A percentile compares a stretch with the other conserved stretches of the same genome.
Conservation (phyloP, 176 grass and related monocot genomes). For the Juncus effusus region DNA sequence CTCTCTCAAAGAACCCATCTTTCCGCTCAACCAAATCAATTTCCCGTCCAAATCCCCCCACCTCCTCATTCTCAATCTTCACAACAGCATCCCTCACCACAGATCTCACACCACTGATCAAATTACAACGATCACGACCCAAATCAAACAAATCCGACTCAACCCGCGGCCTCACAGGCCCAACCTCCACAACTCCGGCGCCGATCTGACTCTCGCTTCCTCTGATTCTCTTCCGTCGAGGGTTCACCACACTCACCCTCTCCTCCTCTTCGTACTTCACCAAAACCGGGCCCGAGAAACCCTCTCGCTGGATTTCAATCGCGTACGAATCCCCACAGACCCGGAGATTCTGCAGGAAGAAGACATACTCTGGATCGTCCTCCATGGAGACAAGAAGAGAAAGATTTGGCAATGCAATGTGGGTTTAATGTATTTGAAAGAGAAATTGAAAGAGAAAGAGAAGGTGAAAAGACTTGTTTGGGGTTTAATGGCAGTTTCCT, state of each 20-base stretch:
- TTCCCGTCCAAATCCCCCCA: neutral
- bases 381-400: conserved; percentile 14
- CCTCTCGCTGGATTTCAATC: conserved; percentile 32
- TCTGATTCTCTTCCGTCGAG: neutral
- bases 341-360: conserved; percentile 52
- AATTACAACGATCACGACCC: neutral
- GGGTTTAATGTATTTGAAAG: conserved; percentile 1
- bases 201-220: neutral
- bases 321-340: conserved; percentile 44
- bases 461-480: neutral
- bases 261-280: conserved; percentile 41
- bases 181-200: neutral
- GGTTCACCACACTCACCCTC: neutral
- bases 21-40: neutral
- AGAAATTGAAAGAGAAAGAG: conserved; percentile 6
- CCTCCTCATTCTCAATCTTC: neutral
- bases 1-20: neutral
- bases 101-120: conserved; percentile 1
- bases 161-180: neutral
- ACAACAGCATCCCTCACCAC: neutral
- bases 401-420: neutral
- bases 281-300: conserved; percentile 7
- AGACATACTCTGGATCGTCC: conserved; percentile 48
- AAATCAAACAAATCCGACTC: neutral
- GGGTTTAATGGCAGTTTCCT: neutral